Conservation (phyloP, 768 basidiomycete species). For the Suillus subalutaceus region DNA sequence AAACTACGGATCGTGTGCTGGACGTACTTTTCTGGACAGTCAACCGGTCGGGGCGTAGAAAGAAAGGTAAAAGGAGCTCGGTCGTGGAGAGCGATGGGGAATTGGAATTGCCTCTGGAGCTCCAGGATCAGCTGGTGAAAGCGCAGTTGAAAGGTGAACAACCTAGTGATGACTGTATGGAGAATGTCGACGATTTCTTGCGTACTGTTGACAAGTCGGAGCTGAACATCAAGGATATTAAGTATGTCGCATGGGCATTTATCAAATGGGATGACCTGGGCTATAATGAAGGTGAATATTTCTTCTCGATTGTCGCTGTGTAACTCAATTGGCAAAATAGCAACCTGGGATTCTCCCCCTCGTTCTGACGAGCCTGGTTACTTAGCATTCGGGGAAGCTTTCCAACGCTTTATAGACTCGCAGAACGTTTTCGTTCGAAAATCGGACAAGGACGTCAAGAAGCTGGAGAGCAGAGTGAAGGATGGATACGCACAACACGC, state of each 20-base stretch:
- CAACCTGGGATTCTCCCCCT: constrained; percentile 94
- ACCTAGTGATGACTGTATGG: constrained; percentile 54
- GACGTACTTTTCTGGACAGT: constrained; percentile 70
- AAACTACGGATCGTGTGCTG: constrained; percentile 88
- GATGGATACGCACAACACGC: constrained; percentile 54
- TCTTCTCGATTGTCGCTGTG: constrained; percentile 9
- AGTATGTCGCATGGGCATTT: constrained; percentile 77
- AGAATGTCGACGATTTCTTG: constrained; percentile 62
- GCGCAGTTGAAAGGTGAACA: constrained; percentile 65
- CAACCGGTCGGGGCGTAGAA: constrained; percentile 33
- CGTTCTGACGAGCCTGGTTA: constrained; percentile 57
- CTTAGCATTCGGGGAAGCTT: constrained; percentile 66
- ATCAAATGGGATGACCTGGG: constrained; percentile 93
- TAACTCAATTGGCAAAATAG: constrained; percentile 40
- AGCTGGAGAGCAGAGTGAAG: constrained; percentile 55
- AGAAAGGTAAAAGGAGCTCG: constrained; percentile 23
- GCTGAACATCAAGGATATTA: constrained; percentile 51
- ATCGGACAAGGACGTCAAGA: constrained; percentile 39
- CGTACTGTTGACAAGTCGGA: constrained; percentile 40
- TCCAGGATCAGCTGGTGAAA: constrained; percentile 31
- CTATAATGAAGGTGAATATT: constrained; percentile 79
- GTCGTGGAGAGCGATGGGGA: constrained; percentile 24
- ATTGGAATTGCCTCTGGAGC: constrained; percentile 24
- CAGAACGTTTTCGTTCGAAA: constrained; percentile 61
- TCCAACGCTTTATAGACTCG: constrained; percentile 66